Evolutionary conservation across 2,329 filamentous ascomycete species (phyloP).

Genomic region (Ophiostoma angusticollis): DNA sequence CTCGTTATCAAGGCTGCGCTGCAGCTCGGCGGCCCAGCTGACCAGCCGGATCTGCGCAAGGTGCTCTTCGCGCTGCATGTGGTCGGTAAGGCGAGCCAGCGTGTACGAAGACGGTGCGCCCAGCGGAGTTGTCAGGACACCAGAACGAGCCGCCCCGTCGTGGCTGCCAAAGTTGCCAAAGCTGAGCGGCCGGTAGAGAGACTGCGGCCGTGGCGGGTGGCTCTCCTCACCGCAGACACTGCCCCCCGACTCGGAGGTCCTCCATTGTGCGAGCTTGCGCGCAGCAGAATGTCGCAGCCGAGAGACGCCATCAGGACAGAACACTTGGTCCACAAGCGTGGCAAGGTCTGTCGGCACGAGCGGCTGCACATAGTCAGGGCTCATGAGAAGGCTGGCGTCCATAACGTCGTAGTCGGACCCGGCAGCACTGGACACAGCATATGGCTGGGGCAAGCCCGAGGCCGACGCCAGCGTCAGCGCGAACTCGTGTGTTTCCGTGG

Average conservation of each 20-base stretch:
- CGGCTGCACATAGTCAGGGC: constrained; percentile 75
- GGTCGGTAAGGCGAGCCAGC: constrained; percentile 43
- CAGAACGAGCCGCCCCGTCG: constrained; percentile 4
- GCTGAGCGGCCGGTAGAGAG: constrained; percentile 7
- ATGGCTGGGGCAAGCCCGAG: constrained; percentile 33
- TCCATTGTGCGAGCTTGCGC: constrained; percentile 67
- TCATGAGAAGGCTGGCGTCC: constrained; percentile 91
- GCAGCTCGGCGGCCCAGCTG: constrained; percentile 72
- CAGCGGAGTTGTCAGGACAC: constrained; percentile 13
- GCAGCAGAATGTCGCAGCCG: constrained; percentile 75
- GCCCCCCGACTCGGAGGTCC: constrained; percentile 19
- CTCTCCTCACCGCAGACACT: constrained; percentile 8
- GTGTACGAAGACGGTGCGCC: constrained; percentile 36
- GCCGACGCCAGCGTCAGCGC: not conserved
- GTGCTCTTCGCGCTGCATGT: constrained; percentile 22
- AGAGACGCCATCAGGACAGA: constrained; percentile 63
- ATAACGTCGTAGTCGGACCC: constrained; percentile 66
- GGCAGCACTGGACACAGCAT: constrained; percentile 63
- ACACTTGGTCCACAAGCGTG: constrained; percentile 57
- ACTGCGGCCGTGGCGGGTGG: constrained; percentile 15
- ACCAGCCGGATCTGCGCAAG: constrained; percentile 49
- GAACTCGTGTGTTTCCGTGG: constrained; percentile 16
- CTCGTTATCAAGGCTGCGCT: constrained; percentile 62
- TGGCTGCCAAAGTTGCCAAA: not conserved
- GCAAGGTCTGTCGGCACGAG: constrained; percentile 62